phyloP scores from a whole-genome alignment of 257 asterid species.

The Datura wrightii region DNA sequence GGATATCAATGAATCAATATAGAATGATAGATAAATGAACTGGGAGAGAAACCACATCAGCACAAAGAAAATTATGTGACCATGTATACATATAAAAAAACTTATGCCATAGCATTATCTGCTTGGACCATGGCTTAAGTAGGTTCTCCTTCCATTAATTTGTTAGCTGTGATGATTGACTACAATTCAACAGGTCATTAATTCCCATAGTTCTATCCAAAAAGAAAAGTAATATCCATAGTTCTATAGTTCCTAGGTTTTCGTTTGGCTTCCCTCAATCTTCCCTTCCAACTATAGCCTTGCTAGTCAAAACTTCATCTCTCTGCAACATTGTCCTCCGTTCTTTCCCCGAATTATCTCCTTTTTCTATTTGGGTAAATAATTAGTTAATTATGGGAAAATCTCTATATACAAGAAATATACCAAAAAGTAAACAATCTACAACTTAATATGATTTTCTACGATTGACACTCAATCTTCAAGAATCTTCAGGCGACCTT shows the following conservation, averaged over 20 bases:
- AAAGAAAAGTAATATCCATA: neutral
- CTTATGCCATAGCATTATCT: neutral
- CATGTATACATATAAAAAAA: neutral
- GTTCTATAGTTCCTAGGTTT: constrained; percentile 11
- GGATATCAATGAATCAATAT: constrained; percentile 34
- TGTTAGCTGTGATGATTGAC: constrained; percentile 23
- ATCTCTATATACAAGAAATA: neutral
- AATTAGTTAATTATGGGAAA: neutral
- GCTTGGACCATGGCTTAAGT: constrained; percentile 10
- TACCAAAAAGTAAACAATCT: neutral
- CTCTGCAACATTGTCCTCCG: constrained; percentile 25
- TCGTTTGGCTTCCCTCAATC: constrained; percentile 13
- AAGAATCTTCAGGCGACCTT: no score
- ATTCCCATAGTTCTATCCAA: constrained; percentile 10
- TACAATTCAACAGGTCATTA: constrained; percentile 19
- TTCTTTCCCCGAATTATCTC: neutral
- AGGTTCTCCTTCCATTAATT: neutral
- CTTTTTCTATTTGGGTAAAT: neutral
- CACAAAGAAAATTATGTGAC: constrained; percentile 20
- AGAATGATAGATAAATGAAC: neutral
- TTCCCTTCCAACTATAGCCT: constrained; percentile 15
- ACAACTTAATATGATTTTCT: neutral
- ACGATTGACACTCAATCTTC: neutral
- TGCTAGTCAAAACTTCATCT: constrained; percentile 19
- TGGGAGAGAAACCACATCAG: constrained; percentile 1